Base-by-base conservation (phyloP, 306 rosid genomes). In the Fagus sylvatica region DNA sequence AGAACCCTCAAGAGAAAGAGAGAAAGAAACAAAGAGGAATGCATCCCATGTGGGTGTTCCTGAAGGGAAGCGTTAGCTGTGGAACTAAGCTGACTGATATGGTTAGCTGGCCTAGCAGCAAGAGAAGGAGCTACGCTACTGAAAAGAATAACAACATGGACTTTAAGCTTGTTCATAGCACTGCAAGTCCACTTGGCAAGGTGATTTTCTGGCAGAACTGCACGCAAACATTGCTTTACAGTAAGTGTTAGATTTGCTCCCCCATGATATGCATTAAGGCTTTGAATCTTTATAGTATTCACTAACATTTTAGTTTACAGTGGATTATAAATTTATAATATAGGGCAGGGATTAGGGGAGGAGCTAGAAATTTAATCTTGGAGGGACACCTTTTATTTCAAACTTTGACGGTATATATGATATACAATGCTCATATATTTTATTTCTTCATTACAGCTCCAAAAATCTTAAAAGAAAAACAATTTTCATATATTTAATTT, bases 31-130 rank as follows among this genome's bases (percentile, higher is more conserved):
- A 74, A 76, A 22, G 28, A 77, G 81, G 85, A 83, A 88, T 89
- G 92, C 84, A 81, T 69, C 73, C 83, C 15, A 46, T 88, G 39
- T 91, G 97, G 97, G 68, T 85, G 5, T 88, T 84, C 10, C 70
- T 89, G 80, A 91, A 83, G 85, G 87, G 83, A 46, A 91, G 85
- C 59, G 85, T 83, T 8, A 79, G 74, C 62, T 91, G 97, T 85
- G 92, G 91, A 62, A 82, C 33, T 71, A 91, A 81, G 82, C 71
- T 81, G 62, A 80, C 79, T 10, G 91, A 84, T 80, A 92, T 86
- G 69, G 66, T 88, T 65, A 77, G 69, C 77, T 53, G 56, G 16
- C 76, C 79, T 12, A 22, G 28, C 28, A 0, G 28, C 28, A 22
- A 22, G 28, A 46, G 81, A 76, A 73, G 60, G 7, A 51, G 48